Evolutionary conservation across 495 filamentous ascomycete genomes (phyloP), one percentile per base, ranked within the genome.

Genomic region (Aspergillus avenaceus): DNA sequence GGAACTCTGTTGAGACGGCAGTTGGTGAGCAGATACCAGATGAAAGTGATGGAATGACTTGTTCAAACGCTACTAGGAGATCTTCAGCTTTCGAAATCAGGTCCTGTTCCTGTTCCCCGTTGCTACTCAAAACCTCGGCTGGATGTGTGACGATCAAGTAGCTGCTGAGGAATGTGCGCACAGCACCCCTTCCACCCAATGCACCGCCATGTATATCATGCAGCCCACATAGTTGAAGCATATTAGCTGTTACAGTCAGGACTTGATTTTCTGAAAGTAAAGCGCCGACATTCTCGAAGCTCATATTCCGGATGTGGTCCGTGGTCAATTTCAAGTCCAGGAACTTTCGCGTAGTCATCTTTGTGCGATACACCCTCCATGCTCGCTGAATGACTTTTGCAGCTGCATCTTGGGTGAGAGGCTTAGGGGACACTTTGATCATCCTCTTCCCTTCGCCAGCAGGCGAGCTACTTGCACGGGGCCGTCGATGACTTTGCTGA

Each of bases 141-240:
- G 95, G 90, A 70, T 98, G 93, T 1, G 90, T 92, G 11, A 95
- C 79, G 46, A 98, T 95, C 16, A 98, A 74, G 69, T 88, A 97
- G 32, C 90, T 89, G 64, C 89, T 95, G 36, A 98, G 72, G 60
- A 98, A 97, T 4, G 86, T 96, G 58, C 91, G 81, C 21, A 91
- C 85, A 8, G 87, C 84, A 34, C 89, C 84, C 69, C 87, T 86
- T 54, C 87, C 84, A 41, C 84, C 81, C 40, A 88, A 73, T 0
- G 84, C 82, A 1, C 83, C 85, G 21, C 79, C 74, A 36, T 82
- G 81, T 49, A 82, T 81, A 55, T 90, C 84, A 47, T 87, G 80
- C 44, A 97, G 66, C 0, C 84, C 85, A 56, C 89, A 91, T 11
- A 91, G 79, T 21, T 81, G 80, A 49, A 98, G 76, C 13, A 96